Evolutionary conservation across 2,329 filamentous ascomycete species (phyloP).

Genomic region (Aureobasidium sp.): DNA sequence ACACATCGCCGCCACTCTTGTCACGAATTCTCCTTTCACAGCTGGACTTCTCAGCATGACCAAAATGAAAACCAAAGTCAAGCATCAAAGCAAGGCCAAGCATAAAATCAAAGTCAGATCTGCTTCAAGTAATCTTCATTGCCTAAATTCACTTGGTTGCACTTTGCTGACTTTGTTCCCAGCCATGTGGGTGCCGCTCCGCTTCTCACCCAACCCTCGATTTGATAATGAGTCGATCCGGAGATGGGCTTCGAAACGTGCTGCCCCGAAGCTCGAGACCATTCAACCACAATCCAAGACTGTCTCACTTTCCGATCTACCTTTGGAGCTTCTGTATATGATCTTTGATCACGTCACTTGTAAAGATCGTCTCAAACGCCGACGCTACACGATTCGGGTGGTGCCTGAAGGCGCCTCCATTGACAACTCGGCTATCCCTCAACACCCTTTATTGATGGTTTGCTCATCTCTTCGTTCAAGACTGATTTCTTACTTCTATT

Average conservation of each 20-base stretch:
- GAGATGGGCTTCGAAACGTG: not conserved
- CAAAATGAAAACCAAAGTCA: not conserved
- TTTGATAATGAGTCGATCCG: not conserved
- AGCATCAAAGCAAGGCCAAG: not conserved
- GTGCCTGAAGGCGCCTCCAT: too few relatives aligned
- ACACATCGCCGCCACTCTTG: not conserved
- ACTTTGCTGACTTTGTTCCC: not conserved
- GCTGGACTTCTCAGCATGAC: not conserved
- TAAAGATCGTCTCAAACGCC: not conserved
- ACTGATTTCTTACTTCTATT: not conserved
- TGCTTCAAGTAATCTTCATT: not conserved
- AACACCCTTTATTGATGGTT: not conserved
- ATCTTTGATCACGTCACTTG: not conserved
- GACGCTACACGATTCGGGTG: not conserved
- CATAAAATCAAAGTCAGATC: too few relatives aligned
- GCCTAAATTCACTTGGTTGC: too few relatives aligned
- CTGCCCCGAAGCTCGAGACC: not conserved
- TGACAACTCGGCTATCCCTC: not conserved
- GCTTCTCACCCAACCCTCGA: not conserved
- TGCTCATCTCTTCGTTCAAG: not conserved
- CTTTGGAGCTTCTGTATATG: not conserved
- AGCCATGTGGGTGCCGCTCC: not conserved
- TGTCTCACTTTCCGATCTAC: not conserved
- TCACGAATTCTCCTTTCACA: not conserved
- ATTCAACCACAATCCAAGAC: not conserved